phyloP scores from a whole-genome alignment of 2,329 filamentous ascomycete species.

The Fusarium domesticum region DNA sequence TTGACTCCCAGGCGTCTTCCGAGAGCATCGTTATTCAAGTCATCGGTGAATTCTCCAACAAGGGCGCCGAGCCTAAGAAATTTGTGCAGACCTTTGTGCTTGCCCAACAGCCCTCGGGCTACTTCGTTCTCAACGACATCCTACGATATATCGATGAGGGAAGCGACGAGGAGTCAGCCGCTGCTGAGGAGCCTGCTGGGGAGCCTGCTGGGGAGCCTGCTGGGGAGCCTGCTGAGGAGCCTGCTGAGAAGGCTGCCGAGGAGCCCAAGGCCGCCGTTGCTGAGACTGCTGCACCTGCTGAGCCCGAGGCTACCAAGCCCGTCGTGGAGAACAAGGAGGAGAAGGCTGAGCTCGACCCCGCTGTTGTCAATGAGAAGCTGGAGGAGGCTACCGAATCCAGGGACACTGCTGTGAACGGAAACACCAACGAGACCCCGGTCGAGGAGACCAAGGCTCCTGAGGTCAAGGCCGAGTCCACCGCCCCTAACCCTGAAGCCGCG shows the following conservation, averaged over 20 bases:
- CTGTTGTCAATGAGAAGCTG: constrained; percentile 70
- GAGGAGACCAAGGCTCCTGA: constrained; percentile 40
- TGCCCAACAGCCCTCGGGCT: constrained; percentile 91
- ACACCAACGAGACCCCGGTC: constrained; percentile 34
- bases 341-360: constrained; percentile 40
- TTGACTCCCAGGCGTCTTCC: constrained; percentile 90
- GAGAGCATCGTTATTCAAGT: constrained; percentile 97
- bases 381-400: constrained; percentile 55
- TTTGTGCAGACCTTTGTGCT: constrained; percentile 98
- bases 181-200: constrained; percentile 27
- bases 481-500: constrained; percentile 48
- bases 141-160: constrained; percentile 90
- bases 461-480: constrained; percentile 34
- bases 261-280: constrained; percentile 29
- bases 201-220: constrained; percentile 35
- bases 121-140: constrained; percentile 98
- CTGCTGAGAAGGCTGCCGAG: constrained; percentile 34
- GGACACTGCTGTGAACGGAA: constrained; percentile 34
- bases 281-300: constrained; percentile 31
- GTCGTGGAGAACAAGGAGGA: constrained; percentile 33
- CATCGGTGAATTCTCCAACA: constrained; percentile 97
- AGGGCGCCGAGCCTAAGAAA: constrained; percentile 84
- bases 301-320: constrained; percentile 31
- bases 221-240: constrained; percentile 21
- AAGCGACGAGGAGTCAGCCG: constrained; percentile 63